Evolutionary conservation across 1,284 basidiomycete species (phyloP), one percentile per base, ranked within the genome.

Genomic region (Athelia sp.): DNA sequence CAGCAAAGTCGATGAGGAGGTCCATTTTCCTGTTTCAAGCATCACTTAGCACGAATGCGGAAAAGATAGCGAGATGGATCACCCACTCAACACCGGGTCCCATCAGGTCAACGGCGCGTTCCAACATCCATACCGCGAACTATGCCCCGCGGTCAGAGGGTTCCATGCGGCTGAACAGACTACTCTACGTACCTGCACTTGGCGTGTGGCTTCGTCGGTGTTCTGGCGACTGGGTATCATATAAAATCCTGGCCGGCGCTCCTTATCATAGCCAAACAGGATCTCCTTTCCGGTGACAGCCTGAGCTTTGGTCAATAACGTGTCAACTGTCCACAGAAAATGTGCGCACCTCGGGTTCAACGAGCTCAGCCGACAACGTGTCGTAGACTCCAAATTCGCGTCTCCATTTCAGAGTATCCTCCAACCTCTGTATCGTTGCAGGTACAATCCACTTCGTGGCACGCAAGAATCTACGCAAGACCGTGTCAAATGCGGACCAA

Each of bases 181-280:
- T 29, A 29, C 26, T n/a, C 26, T 4, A 29, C 26, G 26, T 29
- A 29, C 26, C 26, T 54, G 84, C 85, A 17, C 81, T 76, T 0
- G 90, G 32, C 86, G 74, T 0, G 76, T 74, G 18, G 77, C 70
- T 54, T 84, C 86, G n/a, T 81, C 75, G 0, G 90, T 93, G 64
- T 93, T 94, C 65, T 94, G 90, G 42, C 81, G 78, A 54, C 84
- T 88, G 0, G 91, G 92, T 35, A 86, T 79, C 71, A 93, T 78
- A 68, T 93, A 93, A 34, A 88, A 64, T 1, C 77, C 82, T 0
- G 92, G 91, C 51, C 89, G 71, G 8, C 84, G 74, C 15, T 61
- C 60, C 4, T 62, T 63, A 62, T 95, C 92, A 63, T 84, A 93
- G 0, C 92, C 92, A 54, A 85, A 89, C 14, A 87, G 52, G 45